These are phyloP conservation scores for Laguncularia racemosa DNA, from an alignment of 345 rosid species.

Conservation along the genomic window DNA sequence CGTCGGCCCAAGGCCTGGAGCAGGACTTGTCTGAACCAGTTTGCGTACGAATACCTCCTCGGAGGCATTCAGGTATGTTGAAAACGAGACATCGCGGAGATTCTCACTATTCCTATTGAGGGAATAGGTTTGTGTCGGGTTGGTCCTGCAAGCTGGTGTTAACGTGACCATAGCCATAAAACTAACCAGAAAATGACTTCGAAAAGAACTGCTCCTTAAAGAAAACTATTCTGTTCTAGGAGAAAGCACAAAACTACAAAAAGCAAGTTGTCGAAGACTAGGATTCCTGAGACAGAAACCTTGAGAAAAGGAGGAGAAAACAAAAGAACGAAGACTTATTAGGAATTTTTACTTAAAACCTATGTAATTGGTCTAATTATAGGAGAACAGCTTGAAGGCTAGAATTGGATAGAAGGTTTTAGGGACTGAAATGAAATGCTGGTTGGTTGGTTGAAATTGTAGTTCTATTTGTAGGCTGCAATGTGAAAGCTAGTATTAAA, in stretches of 20 bases:
- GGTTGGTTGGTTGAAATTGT: too few relatives aligned
- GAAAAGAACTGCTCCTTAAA: neutral
- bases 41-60: constrained; percentile 32
- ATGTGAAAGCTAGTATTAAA: too few relatives aligned
- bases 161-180: constrained; percentile 27
- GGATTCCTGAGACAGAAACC: neutral
- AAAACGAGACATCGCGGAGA: constrained; percentile 37
- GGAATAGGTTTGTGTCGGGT: constrained; percentile 20
- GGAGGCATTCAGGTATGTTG: constrained; percentile 34
- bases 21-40: constrained; percentile 15
- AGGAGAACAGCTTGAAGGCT: too few relatives aligned
- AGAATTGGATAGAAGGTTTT: too few relatives aligned
- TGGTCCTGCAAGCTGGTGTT: constrained; percentile 16
- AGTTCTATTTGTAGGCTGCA: too few relatives aligned
- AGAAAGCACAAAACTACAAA: neutral
- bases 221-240: neutral
- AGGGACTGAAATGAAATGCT: too few relatives aligned
- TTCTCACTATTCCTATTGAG: constrained; percentile 15
- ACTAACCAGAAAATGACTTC: constrained; percentile 2
- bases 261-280: neutral
- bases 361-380: too few relatives aligned
- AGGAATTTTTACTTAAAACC: too few relatives aligned
- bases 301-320: too few relatives aligned
- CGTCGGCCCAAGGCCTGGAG: constrained; percentile 11
- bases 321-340: too few relatives aligned